Evolutionary conservation across 768 basidiomycete genomes (phyloP).

Genomic region (Grammothele lineata): DNA sequence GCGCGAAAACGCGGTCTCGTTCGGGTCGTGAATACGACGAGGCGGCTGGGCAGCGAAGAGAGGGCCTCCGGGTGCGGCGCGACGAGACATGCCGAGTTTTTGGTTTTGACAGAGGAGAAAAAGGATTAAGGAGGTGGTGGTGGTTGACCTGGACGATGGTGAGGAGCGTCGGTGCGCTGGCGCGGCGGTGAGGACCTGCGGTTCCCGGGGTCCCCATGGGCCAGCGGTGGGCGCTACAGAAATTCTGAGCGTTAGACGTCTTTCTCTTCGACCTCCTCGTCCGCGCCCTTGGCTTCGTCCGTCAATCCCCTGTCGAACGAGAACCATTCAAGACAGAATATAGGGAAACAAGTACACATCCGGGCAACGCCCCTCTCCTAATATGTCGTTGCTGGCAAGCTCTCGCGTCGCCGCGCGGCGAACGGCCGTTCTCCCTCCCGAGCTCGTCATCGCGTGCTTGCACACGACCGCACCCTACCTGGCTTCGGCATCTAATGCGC

Average conservation of each 20-base stretch:
- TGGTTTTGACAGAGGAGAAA: no score
- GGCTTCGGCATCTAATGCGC: conserved; percentile 1
- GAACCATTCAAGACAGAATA: no score
- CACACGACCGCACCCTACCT: conserved; percentile 12
- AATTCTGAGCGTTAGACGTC: no score
- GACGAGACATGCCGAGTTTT: conserved; percentile 56
- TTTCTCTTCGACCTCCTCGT: no score
- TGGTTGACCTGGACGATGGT: conserved; percentile 4
- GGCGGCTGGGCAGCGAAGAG: conserved; percentile 42
- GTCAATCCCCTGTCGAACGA: no score
- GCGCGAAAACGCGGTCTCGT: conserved; percentile 58
- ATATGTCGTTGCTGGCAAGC: conserved; percentile 15
- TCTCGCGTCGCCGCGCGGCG: conserved; percentile 9
- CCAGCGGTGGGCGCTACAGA: no score
- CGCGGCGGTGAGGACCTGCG: no score
- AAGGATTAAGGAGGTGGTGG: neutral
- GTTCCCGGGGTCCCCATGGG: no score
- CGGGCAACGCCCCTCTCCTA: no score
- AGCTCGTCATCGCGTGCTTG: conserved; percentile 13
- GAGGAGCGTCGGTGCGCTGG: neutral
- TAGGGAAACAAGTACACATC: no score
- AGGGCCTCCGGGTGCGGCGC: conserved; percentile 52
- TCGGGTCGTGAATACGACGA: conserved; percentile 44
- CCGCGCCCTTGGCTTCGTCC: no score
- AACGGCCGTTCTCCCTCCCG: conserved; percentile 11